Evolutionary conservation across 2,329 filamentous ascomycete genomes (phyloP).

Genomic region (Penicillium sp.): DNA sequence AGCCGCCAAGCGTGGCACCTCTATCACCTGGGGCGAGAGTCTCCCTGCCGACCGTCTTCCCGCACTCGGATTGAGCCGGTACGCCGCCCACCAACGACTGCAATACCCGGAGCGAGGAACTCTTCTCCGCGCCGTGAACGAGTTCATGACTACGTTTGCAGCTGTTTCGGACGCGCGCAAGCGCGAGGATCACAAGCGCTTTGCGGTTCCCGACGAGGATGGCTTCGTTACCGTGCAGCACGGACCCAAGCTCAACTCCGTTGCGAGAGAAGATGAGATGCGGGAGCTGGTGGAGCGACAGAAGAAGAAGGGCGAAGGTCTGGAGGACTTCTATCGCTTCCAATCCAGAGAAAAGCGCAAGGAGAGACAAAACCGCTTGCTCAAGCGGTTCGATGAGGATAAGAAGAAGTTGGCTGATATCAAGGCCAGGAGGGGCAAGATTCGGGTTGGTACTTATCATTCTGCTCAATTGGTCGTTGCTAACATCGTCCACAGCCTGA

Average conservation of each 20-base stretch:
- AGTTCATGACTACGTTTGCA: slow-evolving; percentile 79
- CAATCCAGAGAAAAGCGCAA: slow-evolving; percentile 80
- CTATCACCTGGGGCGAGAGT: slow-evolving; percentile 69
- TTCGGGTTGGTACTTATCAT: slow-evolving; percentile 48
- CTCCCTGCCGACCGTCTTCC: slow-evolving; percentile 58
- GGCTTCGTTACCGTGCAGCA: slow-evolving; percentile 91
- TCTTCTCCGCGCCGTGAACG: slow-evolving; percentile 75
- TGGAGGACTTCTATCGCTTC: slow-evolving; percentile 80
- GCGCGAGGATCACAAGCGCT: slow-evolving; percentile 62
- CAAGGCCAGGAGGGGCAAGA: slow-evolving; percentile 66
- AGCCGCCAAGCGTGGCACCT: slow-evolving; percentile 58
- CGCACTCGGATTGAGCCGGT: slow-evolving; percentile 53
- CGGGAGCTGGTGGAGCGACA: slow-evolving; percentile 60
- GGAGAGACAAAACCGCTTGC: slow-evolving; percentile 68
- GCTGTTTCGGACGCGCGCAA: slow-evolving; percentile 68
- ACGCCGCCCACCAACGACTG: slow-evolving; percentile 69
- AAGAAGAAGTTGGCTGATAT: slow-evolving; percentile 70
- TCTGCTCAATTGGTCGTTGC: slow-evolving; percentile 7
- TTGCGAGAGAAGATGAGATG: slow-evolving; percentile 72
- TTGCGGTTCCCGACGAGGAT: slow-evolving; percentile 86
- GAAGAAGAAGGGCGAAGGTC: slow-evolving; percentile 65
- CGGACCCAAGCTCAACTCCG: slow-evolving; percentile 70
- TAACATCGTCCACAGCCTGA: slow-evolving; percentile 34
- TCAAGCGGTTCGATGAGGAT: slow-evolving; percentile 76
- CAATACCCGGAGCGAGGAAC: slow-evolving; percentile 68